Evolutionary conservation across 208 protist genomes (phyloP), one percentile per base, ranked within the genome.

Genomic region (Phytomonas sp.): DNA sequence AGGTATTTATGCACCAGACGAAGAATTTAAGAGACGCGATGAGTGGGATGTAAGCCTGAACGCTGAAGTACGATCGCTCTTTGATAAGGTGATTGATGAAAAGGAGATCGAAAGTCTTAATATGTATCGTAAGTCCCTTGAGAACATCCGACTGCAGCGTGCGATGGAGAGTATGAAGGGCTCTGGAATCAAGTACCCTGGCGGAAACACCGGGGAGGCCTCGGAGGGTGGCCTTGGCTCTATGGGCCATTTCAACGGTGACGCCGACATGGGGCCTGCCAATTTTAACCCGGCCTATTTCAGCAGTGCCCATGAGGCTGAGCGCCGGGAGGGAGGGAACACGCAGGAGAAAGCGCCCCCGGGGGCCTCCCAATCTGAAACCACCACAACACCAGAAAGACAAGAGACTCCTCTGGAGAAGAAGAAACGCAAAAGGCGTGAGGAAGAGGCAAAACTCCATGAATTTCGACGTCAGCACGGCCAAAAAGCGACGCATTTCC

Each of bases 81-180:
- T 93, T 67, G 81, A 93, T 65, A 77, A 83, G 33, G 64, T 75
- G 8, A 81, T 89, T 0, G 86, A 91, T 67, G 79, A 82, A 67
- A 87, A 93, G 75, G 88, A 95, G 61, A 85, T 81, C 10, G 72
- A 85, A 65, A 91, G 79, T 63, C 75, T 95, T 29, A 92, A 92
- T 77, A 86, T 83, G 82, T 83, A 93, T 82, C 85, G 90, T 67
- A 81, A 92, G 79, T 92, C 87, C 23, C 74, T 96, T 26, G 88
- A 96, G 74, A 94, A 91, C 74, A 91, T 94, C 29, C 81, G 84
- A 23, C 82, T 85, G 29, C 83, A 88, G 75, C 80, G 86, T 1
- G 82, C 80, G 29, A 92, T 88, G 81, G 84, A 91, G 59, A 89
- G 86, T 59, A 94, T 94, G 91, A 93, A 92, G 79, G 87, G 93